Evolutionary conservation across 169 alveolate species (phyloP).

Genomic region (Plasmodium reichenowi): DNA sequence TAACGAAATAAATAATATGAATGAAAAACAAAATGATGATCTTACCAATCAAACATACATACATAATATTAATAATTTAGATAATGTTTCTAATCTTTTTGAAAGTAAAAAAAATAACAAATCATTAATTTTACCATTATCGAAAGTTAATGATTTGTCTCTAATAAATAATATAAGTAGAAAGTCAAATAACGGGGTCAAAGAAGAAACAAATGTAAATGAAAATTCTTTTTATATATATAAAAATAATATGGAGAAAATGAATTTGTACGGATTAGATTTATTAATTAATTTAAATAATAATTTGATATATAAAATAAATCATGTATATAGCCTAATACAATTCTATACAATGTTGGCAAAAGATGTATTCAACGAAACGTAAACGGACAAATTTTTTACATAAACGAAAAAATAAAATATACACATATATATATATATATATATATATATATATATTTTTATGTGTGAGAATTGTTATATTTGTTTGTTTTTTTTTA

Average conservation of each 20-base stretch:
- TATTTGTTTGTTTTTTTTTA: no score
- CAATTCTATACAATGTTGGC: constrained; percentile 56
- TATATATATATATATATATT: not conserved
- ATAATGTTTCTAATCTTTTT: constrained; percentile 13
- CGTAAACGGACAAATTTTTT: not conserved
- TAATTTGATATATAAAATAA: constrained; percentile 20
- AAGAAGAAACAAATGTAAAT: constrained; percentile 27
- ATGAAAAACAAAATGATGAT: constrained; percentile 1
- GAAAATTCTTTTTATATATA: constrained; percentile 47
- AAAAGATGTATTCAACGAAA: constrained; percentile 43
- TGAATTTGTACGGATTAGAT: constrained; percentile 55
- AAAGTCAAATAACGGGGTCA: constrained; percentile 15
- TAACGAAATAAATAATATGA: not conserved
- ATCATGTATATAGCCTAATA: constrained; percentile 53
- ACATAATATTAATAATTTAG: constrained; percentile 12
- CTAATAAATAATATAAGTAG: constrained; percentile 47
- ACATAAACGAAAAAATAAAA: no score
- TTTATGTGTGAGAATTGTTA: no score
- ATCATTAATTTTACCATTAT: constrained; percentile 33
- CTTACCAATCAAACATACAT: not conserved
- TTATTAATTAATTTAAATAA: constrained; percentile 47
- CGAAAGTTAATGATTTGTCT: constrained; percentile 46
- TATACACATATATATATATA: no score
- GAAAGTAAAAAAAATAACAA: constrained; percentile 13
- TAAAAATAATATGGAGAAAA: constrained; percentile 36